Conservation (phyloP, 2,329 filamentous ascomycete species). For the Neopestalotiopsis sp. region DNA sequence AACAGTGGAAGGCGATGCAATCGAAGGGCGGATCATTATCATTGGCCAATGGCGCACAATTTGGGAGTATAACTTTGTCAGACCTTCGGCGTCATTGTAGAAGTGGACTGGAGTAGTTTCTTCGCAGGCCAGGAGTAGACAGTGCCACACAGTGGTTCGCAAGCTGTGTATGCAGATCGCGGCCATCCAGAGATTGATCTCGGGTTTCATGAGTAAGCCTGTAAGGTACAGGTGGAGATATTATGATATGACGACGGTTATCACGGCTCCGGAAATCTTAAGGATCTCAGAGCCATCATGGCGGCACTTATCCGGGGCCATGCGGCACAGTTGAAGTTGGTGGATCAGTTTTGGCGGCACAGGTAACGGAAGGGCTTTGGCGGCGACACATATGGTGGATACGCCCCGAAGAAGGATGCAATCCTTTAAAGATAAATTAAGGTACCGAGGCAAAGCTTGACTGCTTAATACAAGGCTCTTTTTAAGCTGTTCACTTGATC, state of each 20-base stretch:
- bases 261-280: too few species aligned
- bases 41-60: not conserved
- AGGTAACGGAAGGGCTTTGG: not conserved
- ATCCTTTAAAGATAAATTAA: not conserved
- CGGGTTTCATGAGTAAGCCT: too few species aligned
- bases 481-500: not conserved
- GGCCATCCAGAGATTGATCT: too few species aligned
- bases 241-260: too few species aligned
- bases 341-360: not conserved
- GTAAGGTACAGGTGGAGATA: too few species aligned
- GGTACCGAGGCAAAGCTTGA: not conserved
- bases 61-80: too few species aligned
- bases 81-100: too few species aligned
- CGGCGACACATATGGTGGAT: not conserved
- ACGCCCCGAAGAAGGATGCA: not conserved
- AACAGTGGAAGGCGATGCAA: not conserved
- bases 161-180: too few species aligned
- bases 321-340: not conserved
- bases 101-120: too few species aligned
- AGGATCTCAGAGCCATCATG: not conserved
- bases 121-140: too few species aligned
- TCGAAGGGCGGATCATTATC: not conserved
- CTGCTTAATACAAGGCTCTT: not conserved
- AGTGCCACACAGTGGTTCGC: too few species aligned
- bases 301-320: not conserved